Conservation (phyloP, 2,329 filamentous ascomycete genomes). For the Fusarium circinatum region DNA sequence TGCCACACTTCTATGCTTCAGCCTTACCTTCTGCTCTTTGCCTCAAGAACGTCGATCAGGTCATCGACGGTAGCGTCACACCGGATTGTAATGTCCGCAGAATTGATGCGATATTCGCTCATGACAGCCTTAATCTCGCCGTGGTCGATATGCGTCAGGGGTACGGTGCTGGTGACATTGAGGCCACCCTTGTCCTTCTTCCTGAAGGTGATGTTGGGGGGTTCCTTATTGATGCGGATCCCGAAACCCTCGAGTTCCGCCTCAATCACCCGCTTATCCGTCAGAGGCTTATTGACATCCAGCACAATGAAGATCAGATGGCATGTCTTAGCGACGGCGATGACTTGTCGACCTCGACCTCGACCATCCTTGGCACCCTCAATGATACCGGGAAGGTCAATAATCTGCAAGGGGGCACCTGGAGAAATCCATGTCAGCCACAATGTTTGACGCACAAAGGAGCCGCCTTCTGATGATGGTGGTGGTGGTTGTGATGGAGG, state of each 20-base stretch:
- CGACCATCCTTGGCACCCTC: slow-evolving; percentile 98
- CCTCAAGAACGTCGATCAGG: slow-evolving; percentile 94
- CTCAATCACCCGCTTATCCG: slow-evolving; percentile 96
- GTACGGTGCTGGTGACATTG: slow-evolving; percentile 94
- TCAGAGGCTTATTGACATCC: slow-evolving; percentile 97
- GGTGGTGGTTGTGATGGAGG: not conserved
- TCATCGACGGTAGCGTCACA: slow-evolving; percentile 98
- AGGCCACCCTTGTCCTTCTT: slow-evolving; percentile 99
- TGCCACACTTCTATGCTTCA: slow-evolving; percentile 1
- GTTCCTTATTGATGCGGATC: slow-evolving; percentile 95
- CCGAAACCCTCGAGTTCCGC: slow-evolving; percentile 95
- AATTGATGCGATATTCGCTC: slow-evolving; percentile 95
- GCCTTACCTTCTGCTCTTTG: slow-evolving; percentile 75
- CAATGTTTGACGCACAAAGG: slow-evolving; percentile 15
- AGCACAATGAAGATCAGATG: slow-evolving; percentile 98
- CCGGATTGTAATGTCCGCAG: slow-evolving; percentile 95
- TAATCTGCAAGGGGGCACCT: slow-evolving; percentile 95
- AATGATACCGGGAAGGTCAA: slow-evolving; percentile 98
- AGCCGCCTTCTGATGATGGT: slow-evolving; percentile 1
- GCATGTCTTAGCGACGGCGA: slow-evolving; percentile 98
- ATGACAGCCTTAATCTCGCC: slow-evolving; percentile 99
- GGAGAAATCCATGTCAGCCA: slow-evolving; percentile 33
- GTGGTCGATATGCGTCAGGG: slow-evolving; percentile 89
- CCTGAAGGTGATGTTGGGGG: slow-evolving; percentile 98
- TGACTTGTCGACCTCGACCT: slow-evolving; percentile 96